Conservation (phyloP, 345 rosid species). For the Eucalyptus shirleyi region DNA sequence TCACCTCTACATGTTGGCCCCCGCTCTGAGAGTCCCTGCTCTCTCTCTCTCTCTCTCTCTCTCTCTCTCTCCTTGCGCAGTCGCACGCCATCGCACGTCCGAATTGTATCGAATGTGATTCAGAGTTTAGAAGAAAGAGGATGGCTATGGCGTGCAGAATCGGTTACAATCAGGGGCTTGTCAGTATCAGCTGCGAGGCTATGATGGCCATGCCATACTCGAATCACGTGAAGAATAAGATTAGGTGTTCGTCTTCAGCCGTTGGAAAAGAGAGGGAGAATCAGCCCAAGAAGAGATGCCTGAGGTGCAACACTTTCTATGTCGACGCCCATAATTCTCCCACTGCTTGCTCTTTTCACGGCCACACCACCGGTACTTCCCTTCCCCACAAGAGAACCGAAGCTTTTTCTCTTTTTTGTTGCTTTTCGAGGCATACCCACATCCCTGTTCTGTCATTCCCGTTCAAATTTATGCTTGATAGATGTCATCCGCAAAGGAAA, state of each 20-base stretch:
- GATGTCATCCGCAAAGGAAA: not conserved
- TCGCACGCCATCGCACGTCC: not conserved
- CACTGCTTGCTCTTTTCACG: conserved; percentile 44
- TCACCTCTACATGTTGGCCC: not conserved
- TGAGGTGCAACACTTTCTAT: conserved; percentile 38
- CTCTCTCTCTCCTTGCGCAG: not conserved
- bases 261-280: not conserved
- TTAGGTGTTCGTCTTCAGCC: not conserved
- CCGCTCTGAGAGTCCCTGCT: not conserved
- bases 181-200: not conserved
- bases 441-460: not conserved
- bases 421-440: not conserved
- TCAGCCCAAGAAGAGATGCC: conserved; percentile 26
- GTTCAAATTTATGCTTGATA: not conserved
- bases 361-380: conserved; percentile 36
- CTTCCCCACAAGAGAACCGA: not conserved
- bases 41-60: not conserved
- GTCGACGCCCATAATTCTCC: conserved; percentile 33
- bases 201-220: not conserved
- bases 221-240: not conserved
- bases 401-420: not conserved
- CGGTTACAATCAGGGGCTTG: not conserved
- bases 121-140: not conserved
- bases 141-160: not conserved
- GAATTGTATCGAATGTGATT: not conserved